Percentiles rank a stretch among this genome's conserved stretches.
Conservation (phyloP, 2,329 filamentous ascomycete species). For the Penicillium sp. region DNA sequence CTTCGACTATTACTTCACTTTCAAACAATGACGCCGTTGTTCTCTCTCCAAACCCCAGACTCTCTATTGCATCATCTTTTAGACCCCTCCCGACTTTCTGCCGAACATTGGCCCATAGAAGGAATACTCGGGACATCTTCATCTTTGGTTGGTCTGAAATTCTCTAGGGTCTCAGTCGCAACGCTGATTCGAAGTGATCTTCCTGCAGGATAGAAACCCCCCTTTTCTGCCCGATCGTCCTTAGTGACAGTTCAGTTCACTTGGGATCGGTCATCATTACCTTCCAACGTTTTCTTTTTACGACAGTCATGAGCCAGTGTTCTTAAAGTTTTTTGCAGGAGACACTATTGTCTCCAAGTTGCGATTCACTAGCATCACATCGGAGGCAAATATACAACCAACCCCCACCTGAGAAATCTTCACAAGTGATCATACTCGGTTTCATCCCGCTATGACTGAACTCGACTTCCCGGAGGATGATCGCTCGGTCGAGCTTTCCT, state of each 20-base stretch:
- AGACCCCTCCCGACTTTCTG: conserved; percentile 20
- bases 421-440: background rate
- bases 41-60: conserved; percentile 24
- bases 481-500: conserved; percentile 57
- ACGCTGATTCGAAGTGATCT: conserved; percentile 4
- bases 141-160: conserved; percentile 9
- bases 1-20: conserved; percentile 3
- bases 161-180: background rate
- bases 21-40: conserved; percentile 37
- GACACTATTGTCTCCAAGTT: background rate
- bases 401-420: conserved; percentile 4
- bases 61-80: conserved; percentile 27
- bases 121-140: conserved; percentile 9
- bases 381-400: background rate
- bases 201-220: conserved; percentile 1
- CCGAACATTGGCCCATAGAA: conserved; percentile 13
- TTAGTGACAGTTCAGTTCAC: conserved; percentile 11
- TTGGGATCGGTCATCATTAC: background rate
- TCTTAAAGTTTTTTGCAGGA: background rate
- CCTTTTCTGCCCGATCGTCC: conserved; percentile 15
- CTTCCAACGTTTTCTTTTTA: background rate
- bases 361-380: background rate
- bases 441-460: conserved; percentile 35
- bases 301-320: background rate
- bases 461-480: conserved; percentile 50